A percentile compares a stretch with the other conserved stretches of the same genome.
Conservation (phyloP, 176 grass and related monocot genomes). For the Bothriochloa decipiens region DNA sequence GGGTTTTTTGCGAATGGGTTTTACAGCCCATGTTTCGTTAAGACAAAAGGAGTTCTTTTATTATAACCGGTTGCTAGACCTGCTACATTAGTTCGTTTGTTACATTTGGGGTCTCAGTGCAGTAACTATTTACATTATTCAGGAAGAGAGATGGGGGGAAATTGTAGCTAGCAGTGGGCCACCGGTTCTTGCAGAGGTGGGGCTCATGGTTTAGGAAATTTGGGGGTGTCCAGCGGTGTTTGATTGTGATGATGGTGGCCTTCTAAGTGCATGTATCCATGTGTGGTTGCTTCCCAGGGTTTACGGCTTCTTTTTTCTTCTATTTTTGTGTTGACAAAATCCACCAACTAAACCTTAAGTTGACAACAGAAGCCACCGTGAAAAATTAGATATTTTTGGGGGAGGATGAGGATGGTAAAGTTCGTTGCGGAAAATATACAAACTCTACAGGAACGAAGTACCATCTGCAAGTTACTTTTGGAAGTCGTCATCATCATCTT, state of each 20-base stretch:
- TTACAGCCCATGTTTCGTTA: too few relatives aligned
- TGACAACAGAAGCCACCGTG: constrained; percentile 7
- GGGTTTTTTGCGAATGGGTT: too few relatives aligned
- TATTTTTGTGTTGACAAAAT: constrained; percentile 27
- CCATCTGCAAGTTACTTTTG: not conserved
- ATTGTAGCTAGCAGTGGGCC: not conserved
- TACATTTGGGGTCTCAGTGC: too few relatives aligned
- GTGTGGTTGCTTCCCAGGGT: constrained; percentile 19
- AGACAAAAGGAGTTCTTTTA: too few relatives aligned
- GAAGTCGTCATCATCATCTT: not conserved
- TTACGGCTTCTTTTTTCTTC: not conserved
- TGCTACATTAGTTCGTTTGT: too few relatives aligned
- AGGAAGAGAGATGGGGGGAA: not conserved
- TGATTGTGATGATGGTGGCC: constrained; percentile 30
- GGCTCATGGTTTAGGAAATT: not conserved
- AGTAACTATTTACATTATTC: not conserved
- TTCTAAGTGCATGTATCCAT: constrained; percentile 32
- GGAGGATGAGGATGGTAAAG: not conserved
- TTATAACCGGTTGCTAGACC: too few relatives aligned
- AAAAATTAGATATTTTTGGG: not conserved
- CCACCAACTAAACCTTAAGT: constrained; percentile 8
- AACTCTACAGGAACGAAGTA: not conserved
- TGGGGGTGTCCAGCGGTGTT: not conserved
- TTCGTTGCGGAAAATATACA: not conserved
- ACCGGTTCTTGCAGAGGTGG: not conserved